Conservation (phyloP, 768 basidiomycete species). For the Cystobasidium ongulense region DNA sequence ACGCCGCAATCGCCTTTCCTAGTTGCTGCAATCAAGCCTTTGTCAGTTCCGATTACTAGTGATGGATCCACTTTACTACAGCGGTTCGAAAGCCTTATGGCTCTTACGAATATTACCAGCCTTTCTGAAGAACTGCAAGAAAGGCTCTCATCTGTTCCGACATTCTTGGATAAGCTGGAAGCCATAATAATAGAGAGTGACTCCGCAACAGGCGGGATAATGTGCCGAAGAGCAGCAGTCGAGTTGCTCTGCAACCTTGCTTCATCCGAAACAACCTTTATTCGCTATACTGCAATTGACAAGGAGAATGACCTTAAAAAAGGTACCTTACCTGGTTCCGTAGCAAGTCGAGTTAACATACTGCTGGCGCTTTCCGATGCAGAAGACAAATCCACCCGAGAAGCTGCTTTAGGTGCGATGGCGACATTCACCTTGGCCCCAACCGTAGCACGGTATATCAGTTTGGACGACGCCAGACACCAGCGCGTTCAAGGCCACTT, state of each 20-base stretch:
- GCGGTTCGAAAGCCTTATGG: constrained; percentile 89
- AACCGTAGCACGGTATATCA: constrained; percentile 39
- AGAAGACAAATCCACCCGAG: constrained; percentile 70
- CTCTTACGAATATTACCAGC: constrained; percentile 86
- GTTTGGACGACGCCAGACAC: background rate
- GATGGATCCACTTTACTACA: constrained; percentile 66
- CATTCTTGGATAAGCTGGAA: constrained; percentile 60
- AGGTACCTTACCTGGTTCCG: constrained; percentile 50
- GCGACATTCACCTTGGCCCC: constrained; percentile 63
- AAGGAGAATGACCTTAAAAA: constrained; percentile 39
- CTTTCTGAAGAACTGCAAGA: constrained; percentile 59
- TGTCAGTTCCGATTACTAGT: constrained; percentile 60
- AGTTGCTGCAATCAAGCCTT: constrained; percentile 73
- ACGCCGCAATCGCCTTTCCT: constrained; percentile 57
- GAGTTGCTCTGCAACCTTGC: constrained; percentile 90
- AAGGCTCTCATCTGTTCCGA: constrained; percentile 52
- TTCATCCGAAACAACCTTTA: constrained; percentile 65
- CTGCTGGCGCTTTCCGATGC: constrained; percentile 77
- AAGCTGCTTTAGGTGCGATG: constrained; percentile 84
- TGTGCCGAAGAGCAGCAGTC: constrained; percentile 76
- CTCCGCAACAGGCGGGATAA: constrained; percentile 42
- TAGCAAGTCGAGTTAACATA: constrained; percentile 56
- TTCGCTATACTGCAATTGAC: constrained; percentile 20
- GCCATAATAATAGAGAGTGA: constrained; percentile 54
- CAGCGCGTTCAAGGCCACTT: constrained; percentile 16